These are phyloP conservation scores for Tylopilus sp. DNA, from an alignment of 768 basidiomycete genomes.

Conservation along the genomic window DNA sequence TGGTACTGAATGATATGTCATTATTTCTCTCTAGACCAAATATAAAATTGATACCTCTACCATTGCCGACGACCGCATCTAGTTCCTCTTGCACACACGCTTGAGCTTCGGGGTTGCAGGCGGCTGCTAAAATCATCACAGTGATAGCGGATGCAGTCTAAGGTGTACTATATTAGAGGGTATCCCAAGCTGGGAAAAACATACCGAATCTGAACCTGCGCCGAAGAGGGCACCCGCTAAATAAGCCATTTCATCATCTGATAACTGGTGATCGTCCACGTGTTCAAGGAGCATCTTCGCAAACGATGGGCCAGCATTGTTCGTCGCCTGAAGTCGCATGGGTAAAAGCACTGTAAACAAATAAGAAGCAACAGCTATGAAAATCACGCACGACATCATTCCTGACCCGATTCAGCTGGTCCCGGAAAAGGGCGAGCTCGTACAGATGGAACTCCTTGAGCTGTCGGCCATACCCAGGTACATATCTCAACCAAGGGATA, in stretches of 20 bases:
- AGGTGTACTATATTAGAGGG: background rate
- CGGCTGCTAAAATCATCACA: constrained; percentile 49
- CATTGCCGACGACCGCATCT: constrained; percentile 47
- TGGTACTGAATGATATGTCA: too few species aligned
- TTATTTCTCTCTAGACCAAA: background rate
- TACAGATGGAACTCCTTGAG: constrained; percentile 49
- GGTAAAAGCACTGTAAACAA: background rate
- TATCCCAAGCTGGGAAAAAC: background rate
- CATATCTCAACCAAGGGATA: constrained; percentile 35
- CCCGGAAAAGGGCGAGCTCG: too few species aligned
- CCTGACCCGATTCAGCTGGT: constrained; percentile 41
- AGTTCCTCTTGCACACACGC: constrained; percentile 49
- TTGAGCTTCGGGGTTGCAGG: too few species aligned
- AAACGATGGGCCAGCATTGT: background rate
- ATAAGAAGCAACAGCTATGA: background rate
- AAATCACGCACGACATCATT: constrained; percentile 36
- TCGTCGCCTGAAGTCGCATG: background rate
- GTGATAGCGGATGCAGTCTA: constrained; percentile 48
- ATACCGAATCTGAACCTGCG: constrained; percentile 55
- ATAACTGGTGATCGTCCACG: constrained; percentile 42
- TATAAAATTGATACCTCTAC: constrained; percentile 11
- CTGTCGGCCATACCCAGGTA: constrained; percentile 56
- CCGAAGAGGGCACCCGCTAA: constrained; percentile 58
- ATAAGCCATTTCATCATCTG: too few species aligned
- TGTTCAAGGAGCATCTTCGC: constrained; percentile 11